Percentiles rank a stretch among this genome's conserved stretches.
These are phyloP conservation scores for Tubosaeta sp. DNA, from an alignment of 768 basidiomycete genomes.

Conservation along the genomic window DNA sequence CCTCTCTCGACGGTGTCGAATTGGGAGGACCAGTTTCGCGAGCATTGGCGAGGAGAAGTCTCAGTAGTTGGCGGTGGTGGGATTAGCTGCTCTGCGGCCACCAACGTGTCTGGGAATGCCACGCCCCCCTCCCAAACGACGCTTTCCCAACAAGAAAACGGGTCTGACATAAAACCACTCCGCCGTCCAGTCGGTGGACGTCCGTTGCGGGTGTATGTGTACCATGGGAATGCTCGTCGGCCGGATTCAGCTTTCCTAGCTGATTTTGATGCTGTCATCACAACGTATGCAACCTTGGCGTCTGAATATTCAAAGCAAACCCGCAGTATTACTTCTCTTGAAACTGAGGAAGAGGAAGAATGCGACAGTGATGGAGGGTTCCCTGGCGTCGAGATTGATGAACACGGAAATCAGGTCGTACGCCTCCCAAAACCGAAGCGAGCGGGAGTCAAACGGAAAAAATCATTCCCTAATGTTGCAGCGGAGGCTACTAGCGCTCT, in stretches of 20 bases:
- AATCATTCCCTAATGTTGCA: slow-evolving; percentile 39
- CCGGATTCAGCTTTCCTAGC: slow-evolving; percentile 85
- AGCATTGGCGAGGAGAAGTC: slow-evolving; percentile 93
- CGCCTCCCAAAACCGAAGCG: slow-evolving; percentile 65
- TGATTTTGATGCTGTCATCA: slow-evolving; percentile 96
- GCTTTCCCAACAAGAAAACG: slow-evolving; percentile 25
- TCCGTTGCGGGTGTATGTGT: slow-evolving; percentile 83
- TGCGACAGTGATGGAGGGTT: slow-evolving; percentile 60
- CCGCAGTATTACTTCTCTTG: slow-evolving; percentile 53
- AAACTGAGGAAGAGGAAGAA: slow-evolving; percentile 66
- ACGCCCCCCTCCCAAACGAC: slow-evolving; percentile 36
- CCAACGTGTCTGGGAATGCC: slow-evolving; percentile 33
- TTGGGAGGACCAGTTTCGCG: slow-evolving; percentile 98
- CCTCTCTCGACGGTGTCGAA: slow-evolving; percentile 95
- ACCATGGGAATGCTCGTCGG: slow-evolving; percentile 87
- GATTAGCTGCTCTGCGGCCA: slow-evolving; percentile 27
- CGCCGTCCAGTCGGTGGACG: slow-evolving; percentile 43
- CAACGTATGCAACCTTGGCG: slow-evolving; percentile 93
- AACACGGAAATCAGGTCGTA: slow-evolving; percentile 57
- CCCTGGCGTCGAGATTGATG: slow-evolving; percentile 62
- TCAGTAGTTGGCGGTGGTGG: slow-evolving; percentile 76
- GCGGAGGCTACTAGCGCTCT: slow-evolving; percentile 68
- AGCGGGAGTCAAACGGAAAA: slow-evolving; percentile 63
- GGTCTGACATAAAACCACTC: slow-evolving; percentile 23
- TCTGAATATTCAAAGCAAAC: slow-evolving; percentile 92